Evolutionary conservation across 345 rosid genomes (phyloP).

Genomic region (Eucalyptus leucophloia): DNA sequence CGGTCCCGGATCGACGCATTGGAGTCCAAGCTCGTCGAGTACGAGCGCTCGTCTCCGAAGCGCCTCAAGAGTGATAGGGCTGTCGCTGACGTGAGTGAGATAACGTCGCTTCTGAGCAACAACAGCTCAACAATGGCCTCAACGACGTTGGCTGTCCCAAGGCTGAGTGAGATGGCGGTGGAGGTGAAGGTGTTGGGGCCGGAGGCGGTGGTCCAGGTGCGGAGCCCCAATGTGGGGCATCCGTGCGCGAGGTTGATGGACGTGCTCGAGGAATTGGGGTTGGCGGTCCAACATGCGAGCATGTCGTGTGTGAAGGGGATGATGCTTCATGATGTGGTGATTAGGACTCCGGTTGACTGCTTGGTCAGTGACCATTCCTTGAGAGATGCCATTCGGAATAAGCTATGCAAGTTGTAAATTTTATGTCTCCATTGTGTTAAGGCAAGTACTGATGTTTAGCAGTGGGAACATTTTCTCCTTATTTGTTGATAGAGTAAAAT

Average conservation of each 20-base stretch:
- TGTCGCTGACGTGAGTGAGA: neutral
- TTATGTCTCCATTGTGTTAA: neutral
- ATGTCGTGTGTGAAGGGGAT: slow-evolving; percentile 10
- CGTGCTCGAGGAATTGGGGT: neutral
- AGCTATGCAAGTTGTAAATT: neutral
- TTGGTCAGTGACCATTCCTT: neutral
- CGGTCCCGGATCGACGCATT: neutral
- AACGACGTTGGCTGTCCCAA: neutral
- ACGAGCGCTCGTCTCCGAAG: neutral
- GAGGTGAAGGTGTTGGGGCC: neutral
- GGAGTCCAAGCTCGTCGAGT: neutral
- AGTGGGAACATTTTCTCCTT: neutral
- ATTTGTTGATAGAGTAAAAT: neutral
- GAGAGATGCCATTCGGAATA: neutral
- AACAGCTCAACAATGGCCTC: neutral
- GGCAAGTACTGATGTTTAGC: neutral
- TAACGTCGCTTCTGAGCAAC: neutral
- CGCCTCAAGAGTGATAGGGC: neutral
- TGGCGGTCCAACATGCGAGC: slow-evolving; percentile 24
- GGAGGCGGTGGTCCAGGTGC: neutral
- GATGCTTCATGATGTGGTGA: slow-evolving; percentile 28
- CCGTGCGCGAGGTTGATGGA: neutral
- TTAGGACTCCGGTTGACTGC: slow-evolving; percentile 10
- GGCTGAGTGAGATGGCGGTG: neutral
- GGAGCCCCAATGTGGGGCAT: neutral